Evolutionary conservation across 345 rosid species (phyloP), one percentile per base, ranked within the genome.

Genomic region (Stellera chamaejasme): DNA sequence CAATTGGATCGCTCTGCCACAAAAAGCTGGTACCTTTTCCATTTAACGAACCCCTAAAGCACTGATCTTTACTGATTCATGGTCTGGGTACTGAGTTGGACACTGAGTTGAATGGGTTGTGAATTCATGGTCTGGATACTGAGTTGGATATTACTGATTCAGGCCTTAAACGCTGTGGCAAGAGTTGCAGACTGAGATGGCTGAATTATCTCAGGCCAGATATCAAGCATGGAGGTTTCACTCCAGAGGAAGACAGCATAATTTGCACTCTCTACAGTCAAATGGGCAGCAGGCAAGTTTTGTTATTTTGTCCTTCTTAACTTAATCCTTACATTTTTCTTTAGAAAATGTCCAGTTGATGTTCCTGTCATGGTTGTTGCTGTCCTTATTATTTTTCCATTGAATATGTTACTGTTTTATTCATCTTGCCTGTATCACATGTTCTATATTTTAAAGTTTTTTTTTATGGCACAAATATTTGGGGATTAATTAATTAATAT

Each of bases 101-200:
- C 5, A 19, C 27, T 42, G 60, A 42, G 10, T 6, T 23, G 11
- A 48, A 4, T 48, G 50, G 23, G 28, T 23, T 10, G 4, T 46
- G 23, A 48, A 16, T 19, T 48, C 27, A 8, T 4, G 43, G 1
- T 11, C 39, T 8, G 28, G 28, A 10, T 36, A 14, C 10, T 6
- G 10, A 3, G 9, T 3, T 14, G 15, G 0, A 54, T 47, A 15
- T 46, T 49, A 2, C 2, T 10, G 11, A 43, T 11, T 11, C 60
- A 82, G 87, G 88, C 32, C 75, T 79, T 8, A 75, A 48, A 54
- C 50, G 88, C 43, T 82, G 85, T 19, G 82, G 84, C 14, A 82
- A 79, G 68, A 79, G 85, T 53, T 82, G 88, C 69, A 75, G 88
- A 15, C 50, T 82, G 43, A 63, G 85, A 41, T 82, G 88, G 88